Percentiles rank a stretch among this genome's conserved stretches.
phyloP scores from a whole-genome alignment of 2,329 filamentous ascomycete species.

The Colletotrichum sp. region DNA sequence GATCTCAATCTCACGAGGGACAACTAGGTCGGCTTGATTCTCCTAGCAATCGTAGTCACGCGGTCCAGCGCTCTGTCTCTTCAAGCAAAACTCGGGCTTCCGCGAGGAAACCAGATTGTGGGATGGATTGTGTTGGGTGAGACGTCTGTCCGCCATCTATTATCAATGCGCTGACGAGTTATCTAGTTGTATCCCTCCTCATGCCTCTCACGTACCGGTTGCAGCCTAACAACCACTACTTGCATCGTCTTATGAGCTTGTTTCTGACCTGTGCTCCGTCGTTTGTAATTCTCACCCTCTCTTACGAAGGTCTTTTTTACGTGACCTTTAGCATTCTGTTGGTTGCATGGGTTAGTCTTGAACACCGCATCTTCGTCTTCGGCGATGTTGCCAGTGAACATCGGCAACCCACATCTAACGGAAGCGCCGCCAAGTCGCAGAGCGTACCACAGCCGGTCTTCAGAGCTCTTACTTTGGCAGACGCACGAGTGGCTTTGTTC shows the following conservation, averaged over 20 bases:
- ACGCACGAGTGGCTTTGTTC: constrained; percentile 88
- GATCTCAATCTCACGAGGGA: constrained; percentile 11
- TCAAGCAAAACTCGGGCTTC: constrained; percentile 84
- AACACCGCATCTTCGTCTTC: constrained; percentile 67
- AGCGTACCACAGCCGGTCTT: constrained; percentile 29
- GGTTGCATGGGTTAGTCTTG: constrained; percentile 89
- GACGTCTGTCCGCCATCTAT: constrained; percentile 24
- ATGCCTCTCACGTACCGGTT: constrained; percentile 84
- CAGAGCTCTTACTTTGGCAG: constrained; percentile 79
- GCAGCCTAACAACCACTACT: constrained; percentile 83
- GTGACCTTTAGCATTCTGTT: constrained; percentile 84
- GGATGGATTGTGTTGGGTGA: constrained; percentile 82
- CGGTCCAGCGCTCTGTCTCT: constrained; percentile 84
- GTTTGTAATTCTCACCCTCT: constrained; percentile 96
- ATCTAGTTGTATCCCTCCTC: constrained; percentile 71
- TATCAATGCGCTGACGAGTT: not conserved
- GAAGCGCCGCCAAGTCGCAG: not conserved
- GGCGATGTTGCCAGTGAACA: not conserved
- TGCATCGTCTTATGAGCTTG: constrained; percentile 86
- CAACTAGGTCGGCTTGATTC: constrained; percentile 72
- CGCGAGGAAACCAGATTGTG: constrained; percentile 84
- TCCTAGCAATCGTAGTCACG: constrained; percentile 85
- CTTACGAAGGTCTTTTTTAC: constrained; percentile 97
- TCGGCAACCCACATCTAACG: not conserved
- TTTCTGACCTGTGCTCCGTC: constrained; percentile 93